Percentiles rank a stretch among this genome's conserved stretches.
These are phyloP conservation scores for Cercospora canescens DNA, from an alignment of 2,329 filamentous ascomycete species.

Conservation along the genomic window DNA sequence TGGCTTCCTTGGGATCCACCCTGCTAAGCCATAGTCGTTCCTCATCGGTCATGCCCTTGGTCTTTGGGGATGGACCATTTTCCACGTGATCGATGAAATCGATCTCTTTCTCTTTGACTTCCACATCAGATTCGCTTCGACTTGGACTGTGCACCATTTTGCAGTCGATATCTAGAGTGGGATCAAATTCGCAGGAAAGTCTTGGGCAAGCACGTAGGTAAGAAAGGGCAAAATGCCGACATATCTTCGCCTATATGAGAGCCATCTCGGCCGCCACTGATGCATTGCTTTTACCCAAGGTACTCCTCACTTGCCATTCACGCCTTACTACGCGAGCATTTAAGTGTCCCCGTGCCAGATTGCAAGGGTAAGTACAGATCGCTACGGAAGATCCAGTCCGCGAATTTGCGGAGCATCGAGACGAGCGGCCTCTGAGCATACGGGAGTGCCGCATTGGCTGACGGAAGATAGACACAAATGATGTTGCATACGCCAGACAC, in stretches of 20 bases:
- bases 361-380: neutral
- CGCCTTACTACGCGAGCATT: neutral
- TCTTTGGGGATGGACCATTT: conserved; percentile 8
- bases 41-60: conserved; percentile 23
- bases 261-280: neutral
- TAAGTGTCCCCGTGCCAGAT: neutral
- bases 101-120: conserved; percentile 22
- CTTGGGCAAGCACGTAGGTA: neutral
- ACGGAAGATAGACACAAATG: neutral
- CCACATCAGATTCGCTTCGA: conserved; percentile 7
- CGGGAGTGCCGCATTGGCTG: conserved; percentile 7
- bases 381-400: neutral
- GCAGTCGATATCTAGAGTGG: neutral
- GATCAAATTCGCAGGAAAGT: neutral
- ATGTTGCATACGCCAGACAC: neutral
- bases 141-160: conserved; percentile 12
- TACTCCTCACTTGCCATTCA: conserved; percentile 1
- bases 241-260: neutral
- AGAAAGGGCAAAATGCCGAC: neutral
- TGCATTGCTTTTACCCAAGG: conserved; percentile 7
- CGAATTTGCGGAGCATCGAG: neutral
- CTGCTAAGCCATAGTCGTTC: conserved; percentile 28
- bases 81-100: conserved; percentile 21
- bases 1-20: conserved; percentile 22
- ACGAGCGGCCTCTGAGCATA: neutral